A percentile compares a stretch with the other conserved stretches of the same genome.
Evolutionary conservation across 2,329 filamentous ascomycete species (phyloP).

Genomic region (Dothideomycetidae sp.): DNA sequence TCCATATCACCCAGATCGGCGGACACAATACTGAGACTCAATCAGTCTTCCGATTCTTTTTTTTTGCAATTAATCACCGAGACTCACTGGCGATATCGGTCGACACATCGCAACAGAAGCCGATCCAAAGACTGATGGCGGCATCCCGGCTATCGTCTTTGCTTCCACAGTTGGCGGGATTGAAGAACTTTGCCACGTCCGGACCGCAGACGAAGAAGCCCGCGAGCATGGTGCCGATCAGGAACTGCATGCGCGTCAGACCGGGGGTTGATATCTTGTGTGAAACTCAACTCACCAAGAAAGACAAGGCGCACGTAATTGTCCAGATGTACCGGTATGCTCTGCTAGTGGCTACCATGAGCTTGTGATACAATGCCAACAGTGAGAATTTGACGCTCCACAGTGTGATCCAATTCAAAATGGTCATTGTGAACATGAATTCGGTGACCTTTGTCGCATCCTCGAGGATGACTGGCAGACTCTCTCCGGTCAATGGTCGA

Average conservation of each 20-base stretch:
- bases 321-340: not conserved
- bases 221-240: conserved; percentile 1
- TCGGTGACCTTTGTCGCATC: not conserved
- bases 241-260: conserved; percentile 1
- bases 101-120: conserved; percentile 1
- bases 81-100: conserved; percentile 5
- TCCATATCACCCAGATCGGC: conserved; percentile 1
- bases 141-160: not conserved
- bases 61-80: not conserved
- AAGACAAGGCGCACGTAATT: not conserved
- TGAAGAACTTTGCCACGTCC: not conserved
- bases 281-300: not conserved
- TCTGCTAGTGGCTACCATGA: conserved; percentile 2
- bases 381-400: conserved; percentile 9
- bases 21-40: conserved; percentile 2
- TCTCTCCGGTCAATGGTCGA: not conserved
- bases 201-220: conserved; percentile 1
- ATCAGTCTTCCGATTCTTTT: not conserved
- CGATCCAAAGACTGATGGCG: conserved; percentile 3
- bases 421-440: not conserved
- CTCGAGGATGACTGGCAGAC: not conserved
- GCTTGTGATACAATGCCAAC: conserved; percentile 6
- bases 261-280: not conserved
- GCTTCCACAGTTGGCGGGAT: not conserved
- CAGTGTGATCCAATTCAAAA: conserved; percentile 2